phyloP scores from a whole-genome alignment of 129 eudicot species.

The Gnaphalium uliginosum region DNA sequence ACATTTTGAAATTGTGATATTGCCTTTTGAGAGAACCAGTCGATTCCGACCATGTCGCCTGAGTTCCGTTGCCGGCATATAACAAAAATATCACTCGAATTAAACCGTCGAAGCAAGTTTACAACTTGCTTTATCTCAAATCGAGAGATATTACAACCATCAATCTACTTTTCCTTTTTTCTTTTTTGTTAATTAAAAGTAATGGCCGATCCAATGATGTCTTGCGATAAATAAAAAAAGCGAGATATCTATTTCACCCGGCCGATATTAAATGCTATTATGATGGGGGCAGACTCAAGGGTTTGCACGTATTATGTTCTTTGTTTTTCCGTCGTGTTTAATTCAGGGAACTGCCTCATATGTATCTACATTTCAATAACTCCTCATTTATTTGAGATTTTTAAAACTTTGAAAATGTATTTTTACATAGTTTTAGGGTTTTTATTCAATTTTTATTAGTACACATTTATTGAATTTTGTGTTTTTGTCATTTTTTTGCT shows the following conservation, averaged over 20 bases:
- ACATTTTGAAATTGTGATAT: neutral
- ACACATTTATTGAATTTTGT: too few species aligned
- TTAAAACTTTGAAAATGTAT: too few species aligned
- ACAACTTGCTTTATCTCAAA: neutral
- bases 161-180: neutral
- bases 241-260: conserved; percentile 18
- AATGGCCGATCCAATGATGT: conserved; percentile 19
- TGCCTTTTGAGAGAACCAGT: conserved; percentile 21
- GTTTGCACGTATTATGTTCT: neutral
- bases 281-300: conserved; percentile 1
- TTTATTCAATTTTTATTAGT: too few species aligned
- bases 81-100: neutral
- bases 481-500: too few species aligned
- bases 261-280: neutral
- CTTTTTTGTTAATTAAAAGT: neutral
- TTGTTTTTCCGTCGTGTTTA: neutral
- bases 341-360: conserved; percentile 10
- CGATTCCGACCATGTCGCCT: conserved; percentile 5
- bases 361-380: neutral
- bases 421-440: too few species aligned
- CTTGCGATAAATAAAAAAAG: neutral
- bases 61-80: conserved; percentile 26
- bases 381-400: too few species aligned
- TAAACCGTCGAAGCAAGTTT: neutral
- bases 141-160: neutral